Evolutionary conservation across 352 stramenopile genomes (phyloP), one percentile per base, ranked within the genome.

Genomic region (Peronospora farinosa): DNA sequence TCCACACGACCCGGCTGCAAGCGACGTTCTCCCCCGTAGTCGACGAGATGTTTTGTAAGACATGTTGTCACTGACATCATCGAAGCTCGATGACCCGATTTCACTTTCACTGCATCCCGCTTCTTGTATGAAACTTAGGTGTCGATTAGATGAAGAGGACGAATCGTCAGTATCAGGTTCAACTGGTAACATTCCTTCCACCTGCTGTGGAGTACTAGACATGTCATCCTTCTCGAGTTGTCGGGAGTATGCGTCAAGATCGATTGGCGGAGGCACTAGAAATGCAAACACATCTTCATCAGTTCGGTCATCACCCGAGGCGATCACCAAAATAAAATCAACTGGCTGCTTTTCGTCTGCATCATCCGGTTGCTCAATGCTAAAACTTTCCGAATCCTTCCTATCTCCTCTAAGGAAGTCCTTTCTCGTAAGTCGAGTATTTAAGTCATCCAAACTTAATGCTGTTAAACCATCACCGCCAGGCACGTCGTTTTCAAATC

Each of bases 291-390:
- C 39, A 53, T 93, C 82, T 67, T 93, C 82, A 47, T 93, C 82
- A 1, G 76, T 90, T 10, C 80, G 74, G 23, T 89, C 79, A 40
- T 93, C 80, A 6, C 82, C 82, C 1, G 82, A 91, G 0, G 82
- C 79, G 32, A 91, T 89, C n/a, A 93, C 76, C 3, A 93, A 51
- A 16, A 93, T 63, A 53, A 90, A 93, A 48, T 93, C 82, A 12
- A 93, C 79, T 13, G 64, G 50, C 2, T 67, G 62, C 13, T 72
- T 64, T 3, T 59, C 63, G 21, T 75, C 45, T 8, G 23, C n/a
- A 17, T n/a, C 44, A 17, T 68, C 52, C 11, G 68, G 17, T 21
- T 63, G 55, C 23, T 65, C 50, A 30, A 42, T 33, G 9, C 8
- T 47, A 28, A 60, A 43, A 8, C 23, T 47, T 5, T 52, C 60